phyloP scores from a whole-genome alignment of 805 yeast genomes.

The Myxozyma neotropica region DNA sequence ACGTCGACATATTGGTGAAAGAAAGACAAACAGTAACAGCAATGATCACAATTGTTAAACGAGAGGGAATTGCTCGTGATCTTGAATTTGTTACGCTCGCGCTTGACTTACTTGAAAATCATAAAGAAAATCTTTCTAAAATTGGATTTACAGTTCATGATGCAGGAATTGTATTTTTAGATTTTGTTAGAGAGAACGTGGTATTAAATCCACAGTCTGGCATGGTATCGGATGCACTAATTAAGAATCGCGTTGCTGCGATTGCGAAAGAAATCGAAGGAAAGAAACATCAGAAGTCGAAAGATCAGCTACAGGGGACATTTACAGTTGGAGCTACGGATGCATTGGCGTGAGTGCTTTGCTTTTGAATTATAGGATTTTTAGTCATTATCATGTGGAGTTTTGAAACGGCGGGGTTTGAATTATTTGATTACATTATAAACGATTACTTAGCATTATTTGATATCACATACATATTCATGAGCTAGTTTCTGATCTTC shows the following conservation, averaged over 20 bases:
- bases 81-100: not conserved
- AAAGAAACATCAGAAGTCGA: not conserved
- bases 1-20: not conserved
- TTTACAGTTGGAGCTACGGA: not conserved
- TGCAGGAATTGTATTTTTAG: not conserved
- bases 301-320: not conserved
- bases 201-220: not conserved
- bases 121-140: not conserved
- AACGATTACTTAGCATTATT: not conserved
- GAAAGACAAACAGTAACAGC: not conserved
- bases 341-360: not conserved
- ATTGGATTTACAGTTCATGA: not conserved
- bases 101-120: not conserved
- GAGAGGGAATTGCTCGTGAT: not conserved
- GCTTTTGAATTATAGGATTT: not conserved
- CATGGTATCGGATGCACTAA: not conserved
- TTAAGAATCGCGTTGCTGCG: not conserved
- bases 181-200: not conserved
- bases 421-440: not conserved
- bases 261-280: not conserved
- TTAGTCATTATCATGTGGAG: not conserved
- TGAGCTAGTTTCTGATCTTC: too few relatives aligned
- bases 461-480: too few relatives aligned
- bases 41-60: not conserved
- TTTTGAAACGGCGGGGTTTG: not conserved